Evolutionary conservation across 2,329 filamentous ascomycete genomes (phyloP).

Genomic region (Colletotrichum plurivorum): DNA sequence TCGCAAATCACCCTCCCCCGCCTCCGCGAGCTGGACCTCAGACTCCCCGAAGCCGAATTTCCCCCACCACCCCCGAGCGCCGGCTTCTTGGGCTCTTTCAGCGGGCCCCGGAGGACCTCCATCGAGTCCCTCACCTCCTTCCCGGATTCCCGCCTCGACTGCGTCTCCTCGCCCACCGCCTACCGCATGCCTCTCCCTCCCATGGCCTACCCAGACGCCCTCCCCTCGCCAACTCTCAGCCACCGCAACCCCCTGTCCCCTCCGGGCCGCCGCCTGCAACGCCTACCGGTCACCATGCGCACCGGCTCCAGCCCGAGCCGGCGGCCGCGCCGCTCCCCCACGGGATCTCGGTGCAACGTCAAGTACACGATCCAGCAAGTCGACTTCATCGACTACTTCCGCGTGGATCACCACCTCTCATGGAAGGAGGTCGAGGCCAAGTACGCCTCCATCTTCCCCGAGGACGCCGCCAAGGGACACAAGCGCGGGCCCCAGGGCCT

Average conservation of each 20-base stretch:
- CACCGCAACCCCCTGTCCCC: constrained; percentile 31
- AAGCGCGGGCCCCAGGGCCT: constrained; percentile 40
- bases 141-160: constrained; percentile 26
- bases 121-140: constrained; percentile 37
- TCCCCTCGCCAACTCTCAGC: constrained; percentile 32
- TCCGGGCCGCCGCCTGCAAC: constrained; percentile 29
- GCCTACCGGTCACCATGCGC: constrained; percentile 31
- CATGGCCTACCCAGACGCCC: constrained; percentile 38
- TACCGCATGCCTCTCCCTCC: constrained; percentile 37
- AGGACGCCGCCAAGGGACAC: constrained; percentile 38
- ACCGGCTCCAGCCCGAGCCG: constrained; percentile 35
- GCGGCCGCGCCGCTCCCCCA: constrained; percentile 36
- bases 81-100: constrained; percentile 25
- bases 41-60: constrained; percentile 36
- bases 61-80: constrained; percentile 15
- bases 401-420: constrained; percentile 40
- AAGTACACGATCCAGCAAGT: constrained; percentile 43
- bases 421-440: constrained; percentile 43
- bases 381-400: constrained; percentile 43
- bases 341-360: constrained; percentile 41
- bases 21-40: constrained; percentile 39
- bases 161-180: constrained; percentile 27
- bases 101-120: constrained; percentile 26
- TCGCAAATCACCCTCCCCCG: constrained; percentile 39
- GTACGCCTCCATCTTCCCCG: constrained; percentile 40